Base-by-base conservation (phyloP, 805 yeast genomes). In the Starmerella floricola region DNA sequence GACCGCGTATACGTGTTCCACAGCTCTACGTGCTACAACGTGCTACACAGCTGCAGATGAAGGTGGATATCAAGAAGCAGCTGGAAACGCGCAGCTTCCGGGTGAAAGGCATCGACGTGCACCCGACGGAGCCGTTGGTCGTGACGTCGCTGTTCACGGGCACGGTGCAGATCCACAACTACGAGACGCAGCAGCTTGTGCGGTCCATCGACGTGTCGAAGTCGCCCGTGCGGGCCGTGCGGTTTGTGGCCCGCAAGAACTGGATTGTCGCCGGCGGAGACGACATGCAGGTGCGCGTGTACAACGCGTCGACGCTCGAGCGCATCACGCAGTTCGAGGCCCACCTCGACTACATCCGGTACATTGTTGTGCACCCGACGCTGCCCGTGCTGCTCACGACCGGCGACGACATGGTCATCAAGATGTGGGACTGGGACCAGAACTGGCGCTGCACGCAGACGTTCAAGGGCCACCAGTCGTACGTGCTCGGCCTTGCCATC, bases 251-350 rank as follows among this genome's bases (percentile, higher is more conserved):
- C 17, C 77, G 97, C 57, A 91, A 88, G 67, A 87, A 86, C 65
- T 91, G 98, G 98, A 75, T 93, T 57, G 80, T 87, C 45, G 86
- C 86, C 31, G 99, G 98, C 23, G 74, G 93, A 40, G 99, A 91
- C 61, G 99, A 91, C 64, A 88, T 83, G 72, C 88, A 82, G 59
- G 68, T 91, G 45, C 77, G 98, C 57, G 93, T 91, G 24, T 91
- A 76, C 70, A 91, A 91, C 64, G 86, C 84, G 68, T 85, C 85
- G 64, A 91, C 98, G 16, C 87, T 94, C 44, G 98, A 91, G 64
- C 86, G 85, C 61, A 74, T 91, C 49, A 73, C 84, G 30, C 97
- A 87, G 64, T 91, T 88, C 58, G 98, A 91, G 66, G 97, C 96
- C 8, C 98, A 91, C 60, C 95, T 95, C 8, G 98, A 91, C 63